Evolutionary conservation across 139 green algal species (phyloP).

Genomic region (Astrephomene gubernaculifera): DNA sequence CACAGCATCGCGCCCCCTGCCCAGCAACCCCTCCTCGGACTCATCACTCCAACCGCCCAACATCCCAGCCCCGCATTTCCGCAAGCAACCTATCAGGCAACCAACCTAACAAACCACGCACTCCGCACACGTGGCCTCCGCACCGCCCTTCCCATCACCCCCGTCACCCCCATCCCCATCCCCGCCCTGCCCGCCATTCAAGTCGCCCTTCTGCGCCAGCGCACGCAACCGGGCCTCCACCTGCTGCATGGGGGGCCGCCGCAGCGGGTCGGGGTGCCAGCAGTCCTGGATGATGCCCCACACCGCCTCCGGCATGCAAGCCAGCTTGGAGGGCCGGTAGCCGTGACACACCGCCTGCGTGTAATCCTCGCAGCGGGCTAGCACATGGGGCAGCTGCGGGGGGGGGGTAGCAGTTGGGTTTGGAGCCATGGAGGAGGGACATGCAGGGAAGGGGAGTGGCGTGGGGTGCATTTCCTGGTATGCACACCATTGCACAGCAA

Average conservation of each 20-base stretch:
- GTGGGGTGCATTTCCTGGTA: background rate
- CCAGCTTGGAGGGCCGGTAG: background rate
- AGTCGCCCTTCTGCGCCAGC: no score
- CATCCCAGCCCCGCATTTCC: no score
- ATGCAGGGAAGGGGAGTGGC: background rate
- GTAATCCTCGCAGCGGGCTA: background rate
- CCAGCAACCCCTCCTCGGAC: no score
- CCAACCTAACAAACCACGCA: no score
- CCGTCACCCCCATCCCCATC: no score
- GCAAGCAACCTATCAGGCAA: no score
- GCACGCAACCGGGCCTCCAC: background rate
- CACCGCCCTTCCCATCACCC: no score
- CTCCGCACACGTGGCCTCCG: no score
- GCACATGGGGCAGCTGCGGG: background rate
- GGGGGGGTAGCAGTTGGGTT: no score
- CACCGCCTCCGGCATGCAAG: background rate
- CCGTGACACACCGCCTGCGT: background rate
- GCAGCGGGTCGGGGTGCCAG: slow-evolving; percentile 15
- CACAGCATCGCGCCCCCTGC: no score
- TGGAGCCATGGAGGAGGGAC: background rate
- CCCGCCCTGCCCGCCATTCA: no score
- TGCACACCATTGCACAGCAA: background rate
- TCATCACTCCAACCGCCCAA: no score
- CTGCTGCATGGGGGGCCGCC: background rate
- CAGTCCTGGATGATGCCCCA: slow-evolving; percentile 1